Evolutionary conservation across 2,329 filamentous ascomycete genomes (phyloP), one percentile per base, ranked within the genome.

Genomic region (Pestalotiopsis sp.): DNA sequence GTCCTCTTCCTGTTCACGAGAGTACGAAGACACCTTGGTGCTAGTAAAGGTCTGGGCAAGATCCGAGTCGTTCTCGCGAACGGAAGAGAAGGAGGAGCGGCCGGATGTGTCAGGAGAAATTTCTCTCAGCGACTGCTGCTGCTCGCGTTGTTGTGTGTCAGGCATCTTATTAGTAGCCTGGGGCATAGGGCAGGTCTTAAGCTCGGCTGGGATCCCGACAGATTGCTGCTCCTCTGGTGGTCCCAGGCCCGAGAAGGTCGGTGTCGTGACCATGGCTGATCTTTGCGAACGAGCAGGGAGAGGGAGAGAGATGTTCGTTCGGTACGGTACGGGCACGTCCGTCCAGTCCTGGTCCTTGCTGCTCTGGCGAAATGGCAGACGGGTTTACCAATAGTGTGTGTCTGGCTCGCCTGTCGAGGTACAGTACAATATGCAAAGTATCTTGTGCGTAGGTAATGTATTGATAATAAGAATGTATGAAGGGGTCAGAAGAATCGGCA

Each of bases 21-120:
- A 82, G 74, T 89, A 90, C 67, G 86, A 88, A 45, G 89, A 91
- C 70, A 90, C 80, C 78, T 90, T 91, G 76, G 87, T 87, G 66
- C 85, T 85, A 64, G 88, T 90, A 72, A 91, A 91, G 67, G 86
- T 87, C 81, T 91, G 89, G 67, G 87, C 85, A 38, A 90, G 79
- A 69, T 86, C 85, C 72, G 84, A 83, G 75, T 88, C 86, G 76
- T 86, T 85, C 81, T 90, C 88, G 70, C 88, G 83, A 69, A 90
- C 87, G 60, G 88, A 90, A 38, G 88, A 90, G 79, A 90, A 90
- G 68, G 88, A 90, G 38, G 86, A 86, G 69, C 87, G 85, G 71
- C 77, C 78, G 68, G 76, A 76, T 70, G 78, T 79, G 72, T 81
- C 78, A 66, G 79, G 79, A 62, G 79, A 72, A 23, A 58, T 76